phyloP scores from a whole-genome alignment of 2,329 filamentous ascomycete species.

The Paramyrothecium sp. region DNA sequence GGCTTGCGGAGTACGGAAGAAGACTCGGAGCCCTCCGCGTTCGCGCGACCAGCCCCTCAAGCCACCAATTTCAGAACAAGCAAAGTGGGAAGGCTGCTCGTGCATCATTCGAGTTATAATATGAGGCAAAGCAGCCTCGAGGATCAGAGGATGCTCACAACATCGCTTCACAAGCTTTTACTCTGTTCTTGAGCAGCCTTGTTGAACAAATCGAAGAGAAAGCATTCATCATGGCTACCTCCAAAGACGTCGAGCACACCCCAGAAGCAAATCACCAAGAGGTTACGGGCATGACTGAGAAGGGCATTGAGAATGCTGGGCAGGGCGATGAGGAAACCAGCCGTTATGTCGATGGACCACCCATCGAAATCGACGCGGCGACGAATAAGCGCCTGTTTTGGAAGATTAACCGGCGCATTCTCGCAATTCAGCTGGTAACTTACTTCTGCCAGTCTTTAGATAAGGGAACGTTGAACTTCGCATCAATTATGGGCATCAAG shows the following conservation, averaged over 20 bases:
- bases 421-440: constrained; percentile 41
- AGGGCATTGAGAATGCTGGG: not conserved
- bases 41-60: no score
- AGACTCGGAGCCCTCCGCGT: no score
- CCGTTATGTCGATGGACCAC: not conserved
- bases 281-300: not conserved
- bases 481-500: constrained; percentile 50
- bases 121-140: no score
- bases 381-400: constrained; percentile 49
- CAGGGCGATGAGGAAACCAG: constrained; percentile 5
- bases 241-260: constrained; percentile 7
- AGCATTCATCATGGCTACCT: constrained; percentile 3
- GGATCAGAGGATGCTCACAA: no score
- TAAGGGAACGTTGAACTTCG: constrained; percentile 49
- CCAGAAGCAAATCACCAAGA: constrained; percentile 4
- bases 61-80: no score
- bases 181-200: not conserved
- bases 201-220: not conserved
- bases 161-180: no score
- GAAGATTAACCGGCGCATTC: constrained; percentile 45
- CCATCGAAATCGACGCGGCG: constrained; percentile 44
- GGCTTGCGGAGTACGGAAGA: no score
- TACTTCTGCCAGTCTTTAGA: constrained; percentile 51
- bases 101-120: no score
- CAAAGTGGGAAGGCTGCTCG: no score